Evolutionary conservation across 2,329 filamentous ascomycete genomes (phyloP).

Genomic region (Pestalotiopsis sp.): DNA sequence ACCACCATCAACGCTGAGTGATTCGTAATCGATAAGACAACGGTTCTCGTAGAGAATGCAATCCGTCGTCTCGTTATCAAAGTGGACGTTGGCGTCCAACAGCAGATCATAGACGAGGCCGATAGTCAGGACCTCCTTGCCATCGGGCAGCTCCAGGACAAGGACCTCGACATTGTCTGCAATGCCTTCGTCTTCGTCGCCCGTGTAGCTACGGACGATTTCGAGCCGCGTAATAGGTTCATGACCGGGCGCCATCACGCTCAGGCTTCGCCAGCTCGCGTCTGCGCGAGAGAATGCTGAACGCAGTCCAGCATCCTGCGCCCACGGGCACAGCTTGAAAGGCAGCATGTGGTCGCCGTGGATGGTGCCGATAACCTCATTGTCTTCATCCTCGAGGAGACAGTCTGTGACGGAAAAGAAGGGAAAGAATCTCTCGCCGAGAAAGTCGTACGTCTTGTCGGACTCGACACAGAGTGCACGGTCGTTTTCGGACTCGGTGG

Average conservation of each 20-base stretch:
- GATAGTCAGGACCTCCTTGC: slow-evolving; percentile 19
- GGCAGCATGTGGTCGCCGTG: slow-evolving; percentile 20
- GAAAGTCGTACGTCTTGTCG: slow-evolving; percentile 1
- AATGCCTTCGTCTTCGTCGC: not conserved
- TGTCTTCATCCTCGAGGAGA: slow-evolving; percentile 17
- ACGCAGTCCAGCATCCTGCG: slow-evolving; percentile 10
- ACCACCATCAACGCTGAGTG: slow-evolving; percentile 19
- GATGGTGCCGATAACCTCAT: slow-evolving; percentile 14
- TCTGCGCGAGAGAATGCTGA: slow-evolving; percentile 17
- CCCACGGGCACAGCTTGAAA: slow-evolving; percentile 22
- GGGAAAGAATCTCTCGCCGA: slow-evolving; percentile 15
- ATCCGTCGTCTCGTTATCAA: slow-evolving; percentile 18
- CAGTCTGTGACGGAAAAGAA: slow-evolving; percentile 20
- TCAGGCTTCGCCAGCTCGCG: slow-evolving; percentile 23
- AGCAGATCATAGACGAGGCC: slow-evolving; percentile 23
- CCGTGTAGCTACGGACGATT: slow-evolving; percentile 1
- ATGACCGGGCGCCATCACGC: slow-evolving; percentile 16
- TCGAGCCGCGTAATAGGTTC: slow-evolving; percentile 22
- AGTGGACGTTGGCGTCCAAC: slow-evolving; percentile 13
- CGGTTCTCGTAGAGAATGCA: slow-evolving; percentile 23
- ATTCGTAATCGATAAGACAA: slow-evolving; percentile 20
- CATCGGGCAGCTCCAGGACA: slow-evolving; percentile 19
- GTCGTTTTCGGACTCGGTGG: no score
- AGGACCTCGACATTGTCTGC: slow-evolving; percentile 19
- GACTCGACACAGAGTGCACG: no score